Evolutionary conservation across 2,329 filamentous ascomycete species (phyloP).

Genomic region (Aspergillus sp.): DNA sequence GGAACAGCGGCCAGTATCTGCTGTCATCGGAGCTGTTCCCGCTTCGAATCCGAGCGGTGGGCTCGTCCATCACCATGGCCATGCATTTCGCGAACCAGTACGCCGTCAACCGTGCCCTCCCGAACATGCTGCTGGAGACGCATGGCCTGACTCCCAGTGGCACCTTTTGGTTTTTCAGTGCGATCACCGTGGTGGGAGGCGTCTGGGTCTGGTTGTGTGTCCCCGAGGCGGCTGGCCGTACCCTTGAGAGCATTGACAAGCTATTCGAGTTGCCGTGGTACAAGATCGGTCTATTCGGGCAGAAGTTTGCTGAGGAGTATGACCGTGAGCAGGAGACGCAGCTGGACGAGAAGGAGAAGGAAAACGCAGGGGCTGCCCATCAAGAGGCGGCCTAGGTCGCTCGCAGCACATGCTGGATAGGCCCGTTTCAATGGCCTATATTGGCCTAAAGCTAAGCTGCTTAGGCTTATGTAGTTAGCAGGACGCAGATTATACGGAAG

Average conservation of each 20-base stretch:
- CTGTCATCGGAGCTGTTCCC: constrained; percentile 66
- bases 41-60: constrained; percentile 57
- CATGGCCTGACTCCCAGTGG: constrained; percentile 43
- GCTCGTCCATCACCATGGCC: constrained; percentile 61
- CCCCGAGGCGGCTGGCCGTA: constrained; percentile 56
- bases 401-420: too few relatives aligned
- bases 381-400: too few relatives aligned
- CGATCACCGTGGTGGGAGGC: constrained; percentile 55
- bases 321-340: constrained; percentile 6
- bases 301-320: constrained; percentile 6
- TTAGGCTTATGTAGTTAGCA: too few relatives aligned
- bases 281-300: constrained; percentile 47
- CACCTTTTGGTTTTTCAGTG: constrained; percentile 64
- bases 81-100: constrained; percentile 68
- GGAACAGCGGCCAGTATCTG: constrained; percentile 65
- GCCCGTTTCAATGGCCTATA: too few relatives aligned
- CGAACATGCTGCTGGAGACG: constrained; percentile 54
- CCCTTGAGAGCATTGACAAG: constrained; percentile 50
- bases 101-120: constrained; percentile 61
- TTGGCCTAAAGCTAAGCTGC: too few relatives aligned
- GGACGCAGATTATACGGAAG: too few relatives aligned
- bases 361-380: too few relatives aligned
- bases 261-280: constrained; percentile 63
- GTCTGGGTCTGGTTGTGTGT: constrained; percentile 61
- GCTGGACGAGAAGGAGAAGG: too few relatives aligned